phyloP scores from a whole-genome alignment of 768 basidiomycete genomes.

The Amanita exitialis region DNA sequence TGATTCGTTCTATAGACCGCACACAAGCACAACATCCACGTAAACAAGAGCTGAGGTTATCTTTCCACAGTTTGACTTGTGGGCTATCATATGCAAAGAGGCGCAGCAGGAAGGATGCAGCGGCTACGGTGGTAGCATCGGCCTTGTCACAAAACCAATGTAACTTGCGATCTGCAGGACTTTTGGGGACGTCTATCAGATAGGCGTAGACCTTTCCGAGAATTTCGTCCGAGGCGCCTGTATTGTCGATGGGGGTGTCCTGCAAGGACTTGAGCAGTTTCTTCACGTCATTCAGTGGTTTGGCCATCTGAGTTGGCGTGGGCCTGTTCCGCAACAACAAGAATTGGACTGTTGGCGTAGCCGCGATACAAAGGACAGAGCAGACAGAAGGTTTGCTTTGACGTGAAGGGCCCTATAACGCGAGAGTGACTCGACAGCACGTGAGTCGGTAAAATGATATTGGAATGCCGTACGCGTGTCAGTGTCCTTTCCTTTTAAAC shows the following conservation, averaged over 20 bases:
- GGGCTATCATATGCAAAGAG: conserved; percentile 67
- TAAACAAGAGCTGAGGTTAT: conserved; percentile 43
- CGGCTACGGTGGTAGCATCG: conserved; percentile 41
- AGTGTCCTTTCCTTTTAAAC: too few species aligned
- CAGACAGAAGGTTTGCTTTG: not conserved
- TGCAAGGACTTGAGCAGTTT: conserved; percentile 44
- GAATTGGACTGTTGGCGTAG: not conserved
- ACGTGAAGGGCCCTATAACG: not conserved
- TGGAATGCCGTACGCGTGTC: too few species aligned
- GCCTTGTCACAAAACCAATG: conserved; percentile 83
- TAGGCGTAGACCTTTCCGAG: conserved; percentile 42
- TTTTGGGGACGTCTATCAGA: conserved; percentile 36
- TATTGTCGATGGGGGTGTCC: conserved; percentile 46
- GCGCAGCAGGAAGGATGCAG: conserved; percentile 75
- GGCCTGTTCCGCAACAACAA: not conserved
- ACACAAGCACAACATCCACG: conserved; percentile 63
- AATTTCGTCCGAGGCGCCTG: conserved; percentile 34
- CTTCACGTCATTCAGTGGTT: conserved; percentile 24
- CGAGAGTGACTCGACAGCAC: not conserved
- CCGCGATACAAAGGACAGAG: not conserved
- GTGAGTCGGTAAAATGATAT: not conserved
- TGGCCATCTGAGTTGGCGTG: conserved; percentile 1
- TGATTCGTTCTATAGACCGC: conserved; percentile 51
- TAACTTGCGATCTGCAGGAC: conserved; percentile 23
- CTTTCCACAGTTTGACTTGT: conserved; percentile 55